Conservation (phyloP, 108 stramenopile species). For the Cyclotella cryptica region DNA sequence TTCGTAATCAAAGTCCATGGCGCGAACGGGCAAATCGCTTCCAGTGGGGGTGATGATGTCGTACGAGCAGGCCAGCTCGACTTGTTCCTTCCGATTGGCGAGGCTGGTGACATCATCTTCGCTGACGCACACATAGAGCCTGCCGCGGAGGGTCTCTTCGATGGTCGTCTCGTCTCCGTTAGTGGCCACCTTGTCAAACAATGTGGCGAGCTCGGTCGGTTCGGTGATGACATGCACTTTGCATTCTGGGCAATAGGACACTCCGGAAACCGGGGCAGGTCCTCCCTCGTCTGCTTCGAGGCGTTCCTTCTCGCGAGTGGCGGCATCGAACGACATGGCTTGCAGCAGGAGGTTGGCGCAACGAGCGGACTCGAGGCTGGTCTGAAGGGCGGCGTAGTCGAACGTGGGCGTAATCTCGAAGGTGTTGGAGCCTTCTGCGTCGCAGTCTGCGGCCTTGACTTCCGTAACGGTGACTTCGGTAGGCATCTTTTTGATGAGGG, state of each 20-base stretch:
- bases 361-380: conserved; percentile 19
- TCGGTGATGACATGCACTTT: conserved; percentile 34
- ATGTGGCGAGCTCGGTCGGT: conserved; percentile 9
- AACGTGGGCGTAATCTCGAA: not conserved
- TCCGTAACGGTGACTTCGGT: not conserved
- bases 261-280: conserved; percentile 15
- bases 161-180: conserved; percentile 4
- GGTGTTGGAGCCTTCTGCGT: not conserved
- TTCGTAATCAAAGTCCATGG: conserved; percentile 35
- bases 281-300: not conserved
- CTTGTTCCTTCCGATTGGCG: not conserved
- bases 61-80: not conserved
- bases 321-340: conserved; percentile 34
- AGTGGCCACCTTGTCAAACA: conserved; percentile 23
- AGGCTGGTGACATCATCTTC: conserved; percentile 18
- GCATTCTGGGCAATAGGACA: conserved; percentile 31
- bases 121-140: conserved; percentile 23
- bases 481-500: conserved; percentile 26
- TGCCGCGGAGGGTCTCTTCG: conserved; percentile 24
- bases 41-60: not conserved
- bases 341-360: conserved; percentile 33
- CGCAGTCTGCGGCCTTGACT: not conserved
- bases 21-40: conserved; percentile 7
- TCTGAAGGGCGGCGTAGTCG: conserved; percentile 6
- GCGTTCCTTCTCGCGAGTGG: conserved; percentile 21